Evolutionary conservation across 2,329 filamentous ascomycete genomes (phyloP), one percentile per base, ranked within the genome.

Genomic region (Venturia effusa): DNA sequence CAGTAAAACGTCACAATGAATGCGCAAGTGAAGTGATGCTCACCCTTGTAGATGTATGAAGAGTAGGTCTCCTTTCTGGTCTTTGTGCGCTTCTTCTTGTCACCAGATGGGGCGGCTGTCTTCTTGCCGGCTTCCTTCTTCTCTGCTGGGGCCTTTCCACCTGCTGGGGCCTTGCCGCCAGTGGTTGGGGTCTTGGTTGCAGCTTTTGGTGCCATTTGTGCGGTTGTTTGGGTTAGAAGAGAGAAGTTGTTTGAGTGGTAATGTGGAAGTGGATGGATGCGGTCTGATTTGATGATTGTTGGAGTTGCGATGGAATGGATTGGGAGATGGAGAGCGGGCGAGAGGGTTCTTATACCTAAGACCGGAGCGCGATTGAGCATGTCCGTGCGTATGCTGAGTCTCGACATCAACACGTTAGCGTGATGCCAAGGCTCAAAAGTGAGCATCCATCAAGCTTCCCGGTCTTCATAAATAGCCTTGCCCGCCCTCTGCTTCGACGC

Each of bases 61-160:
- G 90, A 95, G 85, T 99, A 99, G n/a, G 94, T 99, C 86, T 99
- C 94, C 89, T 97, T 97, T 82, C 94, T 88, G 71, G 92, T 90
- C 92, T 99, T 99, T 83, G 92, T 96, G 77, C 94, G 91, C 92
- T 97, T 99, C 90, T 99, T 99, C 92, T 97, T 97, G 74, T 97
- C 94, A 69, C 94, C 94, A 76, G 90, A 87, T 67, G 92, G 87
- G 66, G 93, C 91, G 71, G 85, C 81, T 61, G 94, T 97, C 89
- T 97, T 99, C 90, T 99, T 99, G 84, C 93, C 94, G 69, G 93
- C 94, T 82, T 97, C 93, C 88, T 97, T 97, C 89, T 97, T 97
- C 87, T 97, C 92, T 76, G 89, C 90, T 66, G 93, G 92, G 59
- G 86, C 85, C 79, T 88, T 88, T 75, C 84, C 65, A 22, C 63